Evolutionary conservation across 2,329 filamentous ascomycete genomes (phyloP), one percentile per base, ranked within the genome.

Genomic region (Tolypocladium capitatum): DNA sequence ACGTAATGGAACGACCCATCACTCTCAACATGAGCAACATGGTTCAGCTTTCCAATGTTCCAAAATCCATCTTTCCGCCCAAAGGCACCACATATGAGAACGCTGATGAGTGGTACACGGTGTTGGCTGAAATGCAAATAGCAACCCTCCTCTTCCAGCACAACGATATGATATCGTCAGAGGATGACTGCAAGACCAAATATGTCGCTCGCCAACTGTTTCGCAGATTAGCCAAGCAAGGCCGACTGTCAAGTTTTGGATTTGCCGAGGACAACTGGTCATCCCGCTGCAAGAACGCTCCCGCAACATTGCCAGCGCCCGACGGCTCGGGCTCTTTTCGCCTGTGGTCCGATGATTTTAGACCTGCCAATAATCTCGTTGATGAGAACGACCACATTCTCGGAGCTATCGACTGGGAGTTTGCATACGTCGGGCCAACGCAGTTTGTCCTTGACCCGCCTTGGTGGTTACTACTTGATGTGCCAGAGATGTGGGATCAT

Each of bases 11-110:
- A 27, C 56, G 66, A n/a, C 68, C 68, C 2, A 48, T 73, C 3
- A 67, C 64, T 2, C 57, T 62, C 2, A 68, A 68, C 47, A 70
- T 73, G 66, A 71, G 62, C 46, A 61, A 68, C 18, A 57, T 68
- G 48, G 36, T 65, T 33, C 53, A 49, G 4, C 46, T 59, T 1
- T 48, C 53, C n/a, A 59, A 60, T 13, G 55, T 63, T 34, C 58
- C 59, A 2, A 31, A 11, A 2, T 33, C 31, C 0, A 43, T 60
- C 2, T 46, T 62, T 3, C 58, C 59, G 1, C 16, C 54, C 3
- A 36, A 57, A 41, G 28, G 21, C 21, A 53, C 48, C 6, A 62
- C 55, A 0, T 63, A 57, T 16, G 4, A 28, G 4, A 58, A 48
- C 24, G 57, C 64, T 1, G 61, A 64, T n/a, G 61, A 63, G 8